Evolutionary conservation across 257 asterid species (phyloP).

Genomic region (Solanum habrochaites): DNA sequence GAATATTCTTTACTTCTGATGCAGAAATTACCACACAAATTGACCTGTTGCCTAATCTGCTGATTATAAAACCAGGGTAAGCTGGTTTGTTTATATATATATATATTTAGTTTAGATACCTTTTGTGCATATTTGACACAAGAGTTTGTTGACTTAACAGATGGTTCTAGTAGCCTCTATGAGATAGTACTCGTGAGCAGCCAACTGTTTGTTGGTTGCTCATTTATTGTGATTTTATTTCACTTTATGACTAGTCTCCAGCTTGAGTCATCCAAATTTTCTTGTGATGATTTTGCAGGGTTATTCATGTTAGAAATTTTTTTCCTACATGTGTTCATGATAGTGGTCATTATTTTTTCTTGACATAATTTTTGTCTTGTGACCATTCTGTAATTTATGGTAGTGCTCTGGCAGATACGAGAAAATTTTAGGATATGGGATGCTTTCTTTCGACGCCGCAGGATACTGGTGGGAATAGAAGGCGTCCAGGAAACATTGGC

Average conservation of each 20-base stretch:
- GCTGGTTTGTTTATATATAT: conserved; percentile 19
- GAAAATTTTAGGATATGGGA: conserved; percentile 52
- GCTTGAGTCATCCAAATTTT: conserved; percentile 10
- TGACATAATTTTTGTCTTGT: background rate
- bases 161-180: conserved; percentile 3
- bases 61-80: conserved; percentile 33
- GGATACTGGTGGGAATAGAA: conserved; percentile 69
- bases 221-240: conserved; percentile 26
- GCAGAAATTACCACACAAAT: conserved; percentile 40
- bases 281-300: conserved; percentile 18
- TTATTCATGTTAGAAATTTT: background rate
- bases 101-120: background rate
- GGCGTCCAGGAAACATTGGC: conserved; percentile 84
- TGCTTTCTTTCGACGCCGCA: conserved; percentile 67
- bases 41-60: conserved; percentile 16
- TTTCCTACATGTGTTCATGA: background rate
- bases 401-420: conserved; percentile 18
- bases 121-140: background rate
- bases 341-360: background rate
- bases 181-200: conserved; percentile 38
- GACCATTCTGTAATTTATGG: background rate
- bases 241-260: conserved; percentile 19
- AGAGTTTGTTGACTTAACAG: background rate
- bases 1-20: conserved; percentile 3
- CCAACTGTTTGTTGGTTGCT: conserved; percentile 58